These are phyloP conservation scores for Tulasnella sp. DNA, from an alignment of 768 basidiomycete genomes.

Conservation along the genomic window DNA sequence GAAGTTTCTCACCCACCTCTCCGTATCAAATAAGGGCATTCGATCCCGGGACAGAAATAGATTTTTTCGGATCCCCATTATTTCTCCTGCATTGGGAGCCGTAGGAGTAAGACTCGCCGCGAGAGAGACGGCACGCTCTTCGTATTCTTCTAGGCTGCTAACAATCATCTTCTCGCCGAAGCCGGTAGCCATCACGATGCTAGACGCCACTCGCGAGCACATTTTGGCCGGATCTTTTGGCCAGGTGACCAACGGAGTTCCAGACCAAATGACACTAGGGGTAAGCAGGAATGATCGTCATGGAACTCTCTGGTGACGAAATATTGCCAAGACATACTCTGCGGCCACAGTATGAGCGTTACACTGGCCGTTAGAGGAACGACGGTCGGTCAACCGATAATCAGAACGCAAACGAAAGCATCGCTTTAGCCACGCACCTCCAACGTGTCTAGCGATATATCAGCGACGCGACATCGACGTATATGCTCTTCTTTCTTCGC, in stretches of 20 bases:
- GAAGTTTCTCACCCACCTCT: conserved; percentile 37
- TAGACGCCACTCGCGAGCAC: conserved; percentile 42
- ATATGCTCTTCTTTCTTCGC: conserved; percentile 39
- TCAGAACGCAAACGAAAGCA: too few relatives aligned
- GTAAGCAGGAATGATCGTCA: neutral
- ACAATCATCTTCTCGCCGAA: conserved; percentile 41
- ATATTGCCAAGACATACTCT: conserved; percentile 31
- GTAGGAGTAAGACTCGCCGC: conserved; percentile 27
- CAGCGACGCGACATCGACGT: conserved; percentile 37
- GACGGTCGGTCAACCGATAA: neutral
- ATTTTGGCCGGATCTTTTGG: conserved; percentile 39
- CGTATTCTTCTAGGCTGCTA: conserved; percentile 35
- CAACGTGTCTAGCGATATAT: conserved; percentile 42
- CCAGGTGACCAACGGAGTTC: conserved; percentile 42
- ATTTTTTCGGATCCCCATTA: conserved; percentile 33
- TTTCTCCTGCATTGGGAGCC: conserved; percentile 26
- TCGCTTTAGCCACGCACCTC: conserved; percentile 30
- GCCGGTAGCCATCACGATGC: conserved; percentile 39
- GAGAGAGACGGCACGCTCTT: conserved; percentile 35
- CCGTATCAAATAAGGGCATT: conserved; percentile 41
- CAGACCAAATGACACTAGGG: conserved; percentile 39
- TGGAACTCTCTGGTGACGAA: neutral
- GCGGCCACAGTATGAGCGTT: conserved; percentile 44
- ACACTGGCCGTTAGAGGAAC: conserved; percentile 28
- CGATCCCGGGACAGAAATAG: conserved; percentile 35